phyloP scores from a whole-genome alignment of 176 grass and related monocot species.

The Avena insularis region DNA sequence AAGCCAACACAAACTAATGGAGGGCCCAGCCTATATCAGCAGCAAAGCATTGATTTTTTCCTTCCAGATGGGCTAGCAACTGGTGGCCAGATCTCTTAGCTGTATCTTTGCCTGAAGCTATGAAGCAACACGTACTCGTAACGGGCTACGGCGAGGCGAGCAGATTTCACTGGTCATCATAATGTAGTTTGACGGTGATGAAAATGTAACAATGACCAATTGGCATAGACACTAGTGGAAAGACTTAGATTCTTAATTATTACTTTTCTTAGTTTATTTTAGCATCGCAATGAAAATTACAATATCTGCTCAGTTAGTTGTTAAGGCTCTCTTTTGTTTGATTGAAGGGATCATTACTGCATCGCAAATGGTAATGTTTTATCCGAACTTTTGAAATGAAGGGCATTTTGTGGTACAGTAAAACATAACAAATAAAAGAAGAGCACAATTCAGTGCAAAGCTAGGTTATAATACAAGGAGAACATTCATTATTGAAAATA shows the following conservation, averaged over 20 bases:
- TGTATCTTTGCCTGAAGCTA: conserved; percentile 21
- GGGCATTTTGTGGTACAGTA: neutral
- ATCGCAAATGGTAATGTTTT: neutral
- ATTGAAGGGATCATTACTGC: neutral
- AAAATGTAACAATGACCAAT: conserved; percentile 7
- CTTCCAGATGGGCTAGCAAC: neutral
- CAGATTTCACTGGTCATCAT: conserved; percentile 48
- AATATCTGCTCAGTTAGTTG: neutral
- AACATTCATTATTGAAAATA: neutral
- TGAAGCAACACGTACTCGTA: conserved; percentile 32
- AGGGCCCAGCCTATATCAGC: conserved; percentile 40
- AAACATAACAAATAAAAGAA: conserved; percentile 4
- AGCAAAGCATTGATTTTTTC: conserved; percentile 48
- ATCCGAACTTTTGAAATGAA: conserved; percentile 25
- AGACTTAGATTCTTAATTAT: neutral
- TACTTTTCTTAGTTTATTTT: neutral
- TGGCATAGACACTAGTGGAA: neutral
- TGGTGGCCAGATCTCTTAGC: conserved; percentile 26
- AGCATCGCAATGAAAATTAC: neutral
- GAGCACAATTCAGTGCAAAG: neutral
- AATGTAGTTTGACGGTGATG: conserved; percentile 27
- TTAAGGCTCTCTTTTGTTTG: neutral
- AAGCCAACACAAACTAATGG: conserved; percentile 49
- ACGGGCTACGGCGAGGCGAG: conserved; percentile 11
- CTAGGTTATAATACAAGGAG: conserved; percentile 11